These are phyloP conservation scores for Melampsora larici-populina DNA, from an alignment of 1,284 basidiomycete species.

Conservation along the genomic window DNA sequence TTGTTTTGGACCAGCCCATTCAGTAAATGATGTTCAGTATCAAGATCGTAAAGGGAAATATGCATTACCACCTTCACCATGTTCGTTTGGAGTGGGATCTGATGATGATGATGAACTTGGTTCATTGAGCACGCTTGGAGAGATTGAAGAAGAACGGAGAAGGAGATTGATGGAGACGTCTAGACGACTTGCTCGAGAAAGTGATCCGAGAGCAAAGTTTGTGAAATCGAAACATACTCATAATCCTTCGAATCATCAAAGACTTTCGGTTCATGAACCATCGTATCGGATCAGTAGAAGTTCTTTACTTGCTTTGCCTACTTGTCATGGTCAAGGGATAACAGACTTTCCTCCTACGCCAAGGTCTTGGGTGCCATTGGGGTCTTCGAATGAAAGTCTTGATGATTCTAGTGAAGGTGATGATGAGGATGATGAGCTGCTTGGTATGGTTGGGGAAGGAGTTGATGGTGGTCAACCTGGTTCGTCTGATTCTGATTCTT, in stretches of 20 bases:
- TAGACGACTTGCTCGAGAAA: constrained; percentile 9
- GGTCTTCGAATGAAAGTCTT: constrained; percentile 9
- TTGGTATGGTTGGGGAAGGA: neutral
- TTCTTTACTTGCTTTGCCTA: neutral
- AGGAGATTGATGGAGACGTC: constrained; percentile 2
- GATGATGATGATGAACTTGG: constrained; percentile 16
- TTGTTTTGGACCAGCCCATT: constrained; percentile 12
- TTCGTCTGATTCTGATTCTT: constrained; percentile 4
- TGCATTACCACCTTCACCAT: constrained; percentile 21
- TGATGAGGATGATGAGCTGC: constrained; percentile 10
- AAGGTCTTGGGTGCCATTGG: constrained; percentile 32
- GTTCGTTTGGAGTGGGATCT: neutral
- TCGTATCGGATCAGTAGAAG: too few relatives aligned
- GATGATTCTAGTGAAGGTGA: neutral
- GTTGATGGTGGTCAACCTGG: neutral
- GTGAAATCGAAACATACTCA: neutral
- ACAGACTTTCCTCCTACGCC: constrained; percentile 25
- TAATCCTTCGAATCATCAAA: neutral
- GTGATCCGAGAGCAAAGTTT: constrained; percentile 19
- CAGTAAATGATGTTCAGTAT: constrained; percentile 22
- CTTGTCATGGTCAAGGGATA: neutral
- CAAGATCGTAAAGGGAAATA: constrained; percentile 20
- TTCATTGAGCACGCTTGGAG: constrained; percentile 1
- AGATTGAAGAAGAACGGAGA: neutral
- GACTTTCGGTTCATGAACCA: too few relatives aligned